Evolutionary conservation across 2,329 filamentous ascomycete genomes (phyloP).

Genomic region (Eutypa lata): DNA sequence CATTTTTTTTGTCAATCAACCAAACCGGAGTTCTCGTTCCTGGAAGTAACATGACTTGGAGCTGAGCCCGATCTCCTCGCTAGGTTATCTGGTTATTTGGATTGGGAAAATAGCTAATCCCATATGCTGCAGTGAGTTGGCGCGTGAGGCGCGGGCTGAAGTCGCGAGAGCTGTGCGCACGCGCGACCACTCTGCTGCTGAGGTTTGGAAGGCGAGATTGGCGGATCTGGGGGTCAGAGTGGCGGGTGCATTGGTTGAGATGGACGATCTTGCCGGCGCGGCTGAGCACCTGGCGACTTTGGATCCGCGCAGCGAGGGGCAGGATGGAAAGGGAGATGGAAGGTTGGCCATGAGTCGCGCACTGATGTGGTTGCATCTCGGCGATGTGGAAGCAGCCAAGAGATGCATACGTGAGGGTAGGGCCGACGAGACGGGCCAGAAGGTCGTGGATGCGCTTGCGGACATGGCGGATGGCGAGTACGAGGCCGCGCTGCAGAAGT

Average conservation of each 20-base stretch:
- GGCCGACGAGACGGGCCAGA: constrained; percentile 35
- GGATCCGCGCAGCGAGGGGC: constrained; percentile 25
- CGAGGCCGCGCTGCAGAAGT: constrained; percentile 57
- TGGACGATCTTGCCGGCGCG: constrained; percentile 83
- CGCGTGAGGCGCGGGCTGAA: constrained; percentile 67
- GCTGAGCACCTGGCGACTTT: constrained; percentile 67
- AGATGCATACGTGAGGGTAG: constrained; percentile 40
- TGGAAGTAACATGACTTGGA: too few species aligned
- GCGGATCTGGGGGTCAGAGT: constrained; percentile 70
- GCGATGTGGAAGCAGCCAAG: constrained; percentile 69
- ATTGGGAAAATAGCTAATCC: too few species aligned
- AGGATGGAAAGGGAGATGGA: constrained; percentile 32
- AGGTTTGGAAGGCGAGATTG: constrained; percentile 70
- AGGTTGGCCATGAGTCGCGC: constrained; percentile 50
- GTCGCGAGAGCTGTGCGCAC: constrained; percentile 44
- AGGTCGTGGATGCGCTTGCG: constrained; percentile 64
- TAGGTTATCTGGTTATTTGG: too few species aligned
- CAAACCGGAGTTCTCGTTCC: too few species aligned
- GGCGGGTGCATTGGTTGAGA: constrained; percentile 69
- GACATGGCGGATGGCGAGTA: constrained; percentile 78
- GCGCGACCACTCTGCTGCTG: constrained; percentile 52
- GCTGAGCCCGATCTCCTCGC: too few species aligned
- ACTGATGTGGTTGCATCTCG: constrained; percentile 74
- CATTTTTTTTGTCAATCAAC: too few species aligned
- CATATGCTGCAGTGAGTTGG: too few species aligned